Evolutionary conservation across 148 eudicot species (phyloP).

Genomic region (Cornus suecica): DNA sequence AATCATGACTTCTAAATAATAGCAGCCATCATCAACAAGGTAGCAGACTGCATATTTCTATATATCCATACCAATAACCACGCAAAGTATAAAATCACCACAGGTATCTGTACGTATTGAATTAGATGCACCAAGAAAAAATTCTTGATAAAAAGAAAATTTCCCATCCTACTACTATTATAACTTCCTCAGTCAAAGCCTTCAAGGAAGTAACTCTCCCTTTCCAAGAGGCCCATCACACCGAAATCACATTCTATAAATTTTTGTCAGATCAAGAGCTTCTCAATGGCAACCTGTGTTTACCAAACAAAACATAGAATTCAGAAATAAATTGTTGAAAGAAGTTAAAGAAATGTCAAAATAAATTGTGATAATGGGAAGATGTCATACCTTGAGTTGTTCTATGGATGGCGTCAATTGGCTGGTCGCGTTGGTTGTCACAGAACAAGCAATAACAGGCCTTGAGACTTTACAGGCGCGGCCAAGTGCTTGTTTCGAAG

Average conservation of each 20-base stretch:
- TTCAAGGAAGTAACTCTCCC: slow-evolving; percentile 36
- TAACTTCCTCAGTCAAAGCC: slow-evolving; percentile 75
- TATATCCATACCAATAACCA: not conserved
- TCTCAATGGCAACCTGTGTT: slow-evolving; percentile 86
- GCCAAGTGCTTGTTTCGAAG: slow-evolving; percentile 93
- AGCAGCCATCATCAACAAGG: no score
- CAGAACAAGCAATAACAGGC: slow-evolving; percentile 92
- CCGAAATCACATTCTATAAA: slow-evolving; percentile 41
- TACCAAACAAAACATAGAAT: not conserved
- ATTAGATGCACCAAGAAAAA: not conserved
- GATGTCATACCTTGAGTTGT: slow-evolving; percentile 58
- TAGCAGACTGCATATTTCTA: not conserved
- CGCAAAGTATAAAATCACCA: not conserved
- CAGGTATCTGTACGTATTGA: not conserved
- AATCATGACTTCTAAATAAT: no score
- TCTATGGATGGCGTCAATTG: slow-evolving; percentile 85
- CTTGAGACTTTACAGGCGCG: slow-evolving; percentile 96
- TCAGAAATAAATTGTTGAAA: not conserved
- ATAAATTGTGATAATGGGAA: not conserved
- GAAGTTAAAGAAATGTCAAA: not conserved
- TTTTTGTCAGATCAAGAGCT: slow-evolving; percentile 62
- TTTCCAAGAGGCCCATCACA: slow-evolving; percentile 74
- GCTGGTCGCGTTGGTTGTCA: slow-evolving; percentile 93
- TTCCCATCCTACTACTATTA: slow-evolving; percentile 27
- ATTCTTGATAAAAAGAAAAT: not conserved